Evolutionary conservation across 1,139 yeast species (phyloP), one percentile per base, ranked within the genome.

Genomic region (Yamadazyma buinensis): DNA sequence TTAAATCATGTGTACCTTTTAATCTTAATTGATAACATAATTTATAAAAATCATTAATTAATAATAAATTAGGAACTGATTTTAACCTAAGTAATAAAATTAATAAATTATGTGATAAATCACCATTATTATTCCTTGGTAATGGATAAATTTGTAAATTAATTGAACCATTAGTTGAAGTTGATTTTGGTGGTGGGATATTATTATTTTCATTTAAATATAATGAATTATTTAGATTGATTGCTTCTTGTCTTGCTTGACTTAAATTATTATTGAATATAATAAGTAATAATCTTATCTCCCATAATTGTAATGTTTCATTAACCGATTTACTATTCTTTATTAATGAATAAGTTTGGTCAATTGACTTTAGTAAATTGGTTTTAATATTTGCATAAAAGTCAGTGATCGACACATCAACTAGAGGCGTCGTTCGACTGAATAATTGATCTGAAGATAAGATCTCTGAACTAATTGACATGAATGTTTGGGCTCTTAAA

Each of bases 11-110:
- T 2, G 45, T 34, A 4, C 42, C 28, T 31, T 47, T 49, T 28
- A 67, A 46, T 23, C 74, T 40, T 26, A 62, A 40, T 38, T 66
- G 73, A 40, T 67, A 67, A 27, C 61, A 57, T 20, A 67, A 48
- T 42, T 67, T 66, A 48, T 66, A 67, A 29, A 65, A 44, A 37
- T 68, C 75, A 37, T 65, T 65, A 25, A 65, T 56, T 20, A 66
- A 44, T 24, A 51, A 51, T 46, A 64, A 33, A 37, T 57, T 64
- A 11, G 73, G 71, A 3, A 55, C 46, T n/a, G 67, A 58, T 41
- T 66, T 66, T 37, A 68, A 51, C 27, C 71, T 46, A 15, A 67
- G 48, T 15, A 68, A 39, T 13, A 65, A 44, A n/a, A 63, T 40
- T 17, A 65, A 51, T 14, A 48, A 30, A 12, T 32, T 25, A 26